Conservation (phyloP, 1,284 basidiomycete genomes). For the Ustilago trichophora region DNA sequence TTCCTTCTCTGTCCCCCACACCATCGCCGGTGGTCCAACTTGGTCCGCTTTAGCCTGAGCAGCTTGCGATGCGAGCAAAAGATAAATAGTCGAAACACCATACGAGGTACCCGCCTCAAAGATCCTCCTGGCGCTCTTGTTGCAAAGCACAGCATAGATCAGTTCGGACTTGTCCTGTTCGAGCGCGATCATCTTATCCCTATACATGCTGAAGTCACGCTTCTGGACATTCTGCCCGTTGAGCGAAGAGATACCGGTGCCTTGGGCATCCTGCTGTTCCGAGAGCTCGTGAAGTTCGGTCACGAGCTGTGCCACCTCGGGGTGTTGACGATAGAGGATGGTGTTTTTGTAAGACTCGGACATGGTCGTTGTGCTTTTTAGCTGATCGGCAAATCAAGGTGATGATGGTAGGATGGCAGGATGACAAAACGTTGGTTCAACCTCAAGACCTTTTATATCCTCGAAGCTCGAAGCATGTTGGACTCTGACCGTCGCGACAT, state of each 20-base stretch:
- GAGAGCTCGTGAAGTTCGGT: constrained; percentile 30
- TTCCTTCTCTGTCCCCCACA: constrained; percentile 42
- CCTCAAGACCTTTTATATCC: too few species aligned
- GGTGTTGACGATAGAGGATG: constrained; percentile 20
- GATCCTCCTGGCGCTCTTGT: constrained; percentile 29
- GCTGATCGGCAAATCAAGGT: too few species aligned
- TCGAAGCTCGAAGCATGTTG: too few species aligned
- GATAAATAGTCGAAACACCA: constrained; percentile 37
- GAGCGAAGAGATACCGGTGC: constrained; percentile 32
- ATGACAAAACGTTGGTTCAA: too few species aligned
- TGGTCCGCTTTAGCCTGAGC: constrained; percentile 1
- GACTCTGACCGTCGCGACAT: too few species aligned
- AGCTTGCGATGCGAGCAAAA: constrained; percentile 16
- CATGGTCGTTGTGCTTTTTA: too few species aligned
- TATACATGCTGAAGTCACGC: constrained; percentile 36
- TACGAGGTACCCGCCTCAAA: constrained; percentile 39
- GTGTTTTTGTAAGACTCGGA: constrained; percentile 10
- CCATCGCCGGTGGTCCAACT: constrained; percentile 11
- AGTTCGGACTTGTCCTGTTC: constrained; percentile 37
- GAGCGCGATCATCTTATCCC: constrained; percentile 36
- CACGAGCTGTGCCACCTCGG: constrained; percentile 19
- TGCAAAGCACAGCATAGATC: constrained; percentile 25
- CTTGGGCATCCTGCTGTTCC: constrained; percentile 28
- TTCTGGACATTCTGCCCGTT: constrained; percentile 23
- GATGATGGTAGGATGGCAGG: too few species aligned